A percentile compares a stretch with the other conserved stretches of the same genome.
Conservation (phyloP, 306 rosid genomes). For the Purshia tridentata region DNA sequence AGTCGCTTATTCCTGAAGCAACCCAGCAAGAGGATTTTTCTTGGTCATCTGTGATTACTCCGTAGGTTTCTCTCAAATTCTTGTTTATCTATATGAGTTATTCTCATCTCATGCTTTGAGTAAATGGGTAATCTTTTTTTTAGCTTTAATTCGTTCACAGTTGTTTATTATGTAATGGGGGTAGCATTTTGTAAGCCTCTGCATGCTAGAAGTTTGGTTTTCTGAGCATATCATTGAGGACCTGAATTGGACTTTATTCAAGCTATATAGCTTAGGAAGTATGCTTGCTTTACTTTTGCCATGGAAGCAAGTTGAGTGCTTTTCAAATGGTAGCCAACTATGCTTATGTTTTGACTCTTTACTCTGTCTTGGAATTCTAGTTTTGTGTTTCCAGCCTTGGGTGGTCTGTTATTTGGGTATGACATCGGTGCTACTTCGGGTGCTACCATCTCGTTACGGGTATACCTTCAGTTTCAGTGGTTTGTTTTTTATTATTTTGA, state of each 20-base stretch:
- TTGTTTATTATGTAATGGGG: background rate
- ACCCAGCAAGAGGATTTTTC: constrained; percentile 53
- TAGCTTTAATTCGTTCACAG: background rate
- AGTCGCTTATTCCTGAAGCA: constrained; percentile 54
- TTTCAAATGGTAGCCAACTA: background rate
- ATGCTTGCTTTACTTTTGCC: background rate
- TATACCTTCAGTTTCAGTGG: constrained; percentile 31
- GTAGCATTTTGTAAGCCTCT: background rate
- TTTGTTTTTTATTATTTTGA: constrained; percentile 8
- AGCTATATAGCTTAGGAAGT: background rate
- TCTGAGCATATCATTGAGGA: background rate
- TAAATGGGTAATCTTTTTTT: background rate
- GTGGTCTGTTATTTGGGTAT: constrained; percentile 93
- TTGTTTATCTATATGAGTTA: background rate
- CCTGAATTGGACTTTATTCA: background rate
- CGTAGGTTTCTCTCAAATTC: constrained; percentile 54
- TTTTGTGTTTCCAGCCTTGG: constrained; percentile 93
- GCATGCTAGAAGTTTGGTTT: background rate
- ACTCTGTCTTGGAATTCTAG: constrained; percentile 38
- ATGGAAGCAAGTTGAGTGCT: constrained; percentile 6
- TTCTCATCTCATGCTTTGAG: background rate
- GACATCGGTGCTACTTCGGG: constrained; percentile 99
- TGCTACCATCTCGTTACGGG: constrained; percentile 85
- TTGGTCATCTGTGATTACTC: constrained; percentile 73
- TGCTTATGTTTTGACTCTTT: constrained; percentile 1